Evolutionary conservation across 129 eudicot genomes (phyloP).

Genomic region (Lactuca saligna): DNA sequence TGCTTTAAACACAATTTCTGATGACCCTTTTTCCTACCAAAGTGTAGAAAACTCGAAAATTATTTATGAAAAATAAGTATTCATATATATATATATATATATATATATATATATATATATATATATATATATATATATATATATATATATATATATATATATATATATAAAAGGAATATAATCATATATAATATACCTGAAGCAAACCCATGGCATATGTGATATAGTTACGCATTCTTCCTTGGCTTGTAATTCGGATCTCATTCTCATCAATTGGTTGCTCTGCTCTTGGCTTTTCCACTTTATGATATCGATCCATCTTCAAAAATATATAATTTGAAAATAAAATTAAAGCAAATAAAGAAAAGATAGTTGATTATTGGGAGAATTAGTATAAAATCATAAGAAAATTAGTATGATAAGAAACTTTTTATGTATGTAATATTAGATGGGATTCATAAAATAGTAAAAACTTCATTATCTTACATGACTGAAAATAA

Average conservation of each 20-base stretch:
- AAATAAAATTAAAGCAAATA: not conserved
- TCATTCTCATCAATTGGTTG: slow-evolving; percentile 86
- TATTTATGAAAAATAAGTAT: too few relatives aligned
- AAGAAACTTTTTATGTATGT: too few relatives aligned
- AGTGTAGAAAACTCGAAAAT: not conserved
- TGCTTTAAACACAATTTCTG: slow-evolving; percentile 86
- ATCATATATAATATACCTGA: slow-evolving; percentile 44
- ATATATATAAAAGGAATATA: too few relatives aligned
- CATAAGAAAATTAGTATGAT: too few relatives aligned
- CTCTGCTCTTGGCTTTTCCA: slow-evolving; percentile 81
- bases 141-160: too few relatives aligned
- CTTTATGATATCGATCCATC: slow-evolving; percentile 92
- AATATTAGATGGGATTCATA: too few relatives aligned
- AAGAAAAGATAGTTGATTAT: not conserved
- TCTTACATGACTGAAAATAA: too few relatives aligned
- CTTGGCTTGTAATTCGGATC: slow-evolving; percentile 91
- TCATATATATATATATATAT: too few relatives aligned
- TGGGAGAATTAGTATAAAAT: too few relatives aligned
- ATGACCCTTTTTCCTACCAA: slow-evolving; percentile 71
- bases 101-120: too few relatives aligned
- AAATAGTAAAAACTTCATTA: too few relatives aligned
- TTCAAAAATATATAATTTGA: slow-evolving; percentile 4
- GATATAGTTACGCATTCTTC: slow-evolving; percentile 88
- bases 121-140: too few relatives aligned
- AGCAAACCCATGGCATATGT: slow-evolving; percentile 80